Conservation (phyloP, 1,284 basidiomycete species). For the Schizopora paradoxa region DNA sequence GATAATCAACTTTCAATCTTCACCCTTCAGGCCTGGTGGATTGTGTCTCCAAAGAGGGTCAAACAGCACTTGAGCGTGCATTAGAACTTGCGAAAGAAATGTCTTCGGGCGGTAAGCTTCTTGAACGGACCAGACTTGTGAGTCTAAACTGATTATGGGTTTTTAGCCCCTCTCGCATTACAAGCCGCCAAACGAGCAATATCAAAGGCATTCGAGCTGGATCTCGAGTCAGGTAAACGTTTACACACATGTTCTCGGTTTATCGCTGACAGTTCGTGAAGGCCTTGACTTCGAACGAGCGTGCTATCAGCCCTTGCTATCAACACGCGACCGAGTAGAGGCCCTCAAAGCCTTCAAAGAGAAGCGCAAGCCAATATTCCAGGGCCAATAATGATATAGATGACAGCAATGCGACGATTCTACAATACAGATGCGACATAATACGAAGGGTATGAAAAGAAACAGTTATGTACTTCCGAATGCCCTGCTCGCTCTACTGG, state of each 20-base stretch:
- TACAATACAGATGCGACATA: constrained; percentile 25
- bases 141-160: constrained; percentile 9
- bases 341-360: constrained; percentile 87
- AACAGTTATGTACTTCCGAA: constrained; percentile 10
- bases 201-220: constrained; percentile 70
- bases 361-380: constrained; percentile 80
- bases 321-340: constrained; percentile 76
- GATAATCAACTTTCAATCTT: constrained; percentile 9
- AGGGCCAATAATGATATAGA: constrained; percentile 66
- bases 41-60: constrained; percentile 59
- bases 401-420: constrained; percentile 3
- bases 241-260: neutral
- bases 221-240: constrained; percentile 64
- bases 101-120: constrained; percentile 56
- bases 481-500: constrained; percentile 27
- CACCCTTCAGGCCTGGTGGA: constrained; percentile 63
- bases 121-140: constrained; percentile 4
- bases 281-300: constrained; percentile 87
- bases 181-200: constrained; percentile 88
- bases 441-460: constrained; percentile 21
- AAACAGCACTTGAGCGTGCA: constrained; percentile 62
- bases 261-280: constrained; percentile 22
- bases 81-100: constrained; percentile 62
- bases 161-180: constrained; percentile 79
- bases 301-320: constrained; percentile 81